These are phyloP conservation scores for Globisporangium paddicum DNA, from an alignment of 352 stramenopile species.

Conservation along the genomic window DNA sequence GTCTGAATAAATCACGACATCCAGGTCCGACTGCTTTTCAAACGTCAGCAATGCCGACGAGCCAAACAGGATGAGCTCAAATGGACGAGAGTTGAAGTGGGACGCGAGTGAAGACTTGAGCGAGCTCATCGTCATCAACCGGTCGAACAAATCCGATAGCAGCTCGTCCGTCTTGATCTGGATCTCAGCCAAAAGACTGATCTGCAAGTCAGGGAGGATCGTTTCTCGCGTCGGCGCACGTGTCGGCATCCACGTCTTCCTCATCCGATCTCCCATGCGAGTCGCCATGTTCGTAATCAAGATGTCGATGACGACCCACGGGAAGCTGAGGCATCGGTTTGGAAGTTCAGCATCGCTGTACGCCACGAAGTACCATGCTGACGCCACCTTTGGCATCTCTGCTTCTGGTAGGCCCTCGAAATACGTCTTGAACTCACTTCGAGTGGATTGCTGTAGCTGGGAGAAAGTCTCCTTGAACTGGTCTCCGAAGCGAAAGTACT, in stretches of 20 bases:
- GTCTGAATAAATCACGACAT: constrained; percentile 35
- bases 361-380: constrained; percentile 67
- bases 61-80: constrained; percentile 57
- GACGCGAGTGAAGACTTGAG: constrained; percentile 32
- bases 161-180: constrained; percentile 41
- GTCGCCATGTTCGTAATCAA: constrained; percentile 39
- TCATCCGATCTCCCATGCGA: constrained; percentile 8
- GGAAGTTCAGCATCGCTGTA: constrained; percentile 38
- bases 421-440: constrained; percentile 35
- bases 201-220: constrained; percentile 53
- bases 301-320: constrained; percentile 63
- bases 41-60: constrained; percentile 72
- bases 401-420: constrained; percentile 11
- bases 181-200: constrained; percentile 56
- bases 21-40: constrained; percentile 72
- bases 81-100: constrained; percentile 34
- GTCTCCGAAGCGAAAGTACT: constrained; percentile 79
- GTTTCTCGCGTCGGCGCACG: constrained; percentile 16
- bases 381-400: constrained; percentile 38
- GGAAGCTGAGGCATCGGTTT: constrained; percentile 51
- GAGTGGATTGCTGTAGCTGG: constrained; percentile 37
- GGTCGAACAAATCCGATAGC: constrained; percentile 58
- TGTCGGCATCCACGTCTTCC: constrained; percentile 24
- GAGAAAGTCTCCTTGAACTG: constrained; percentile 67
- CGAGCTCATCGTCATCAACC: constrained; percentile 44